These are phyloP conservation scores for Arthrobotrys entomopaga DNA, from an alignment of 2,329 filamentous ascomycete species.

Conservation along the genomic window DNA sequence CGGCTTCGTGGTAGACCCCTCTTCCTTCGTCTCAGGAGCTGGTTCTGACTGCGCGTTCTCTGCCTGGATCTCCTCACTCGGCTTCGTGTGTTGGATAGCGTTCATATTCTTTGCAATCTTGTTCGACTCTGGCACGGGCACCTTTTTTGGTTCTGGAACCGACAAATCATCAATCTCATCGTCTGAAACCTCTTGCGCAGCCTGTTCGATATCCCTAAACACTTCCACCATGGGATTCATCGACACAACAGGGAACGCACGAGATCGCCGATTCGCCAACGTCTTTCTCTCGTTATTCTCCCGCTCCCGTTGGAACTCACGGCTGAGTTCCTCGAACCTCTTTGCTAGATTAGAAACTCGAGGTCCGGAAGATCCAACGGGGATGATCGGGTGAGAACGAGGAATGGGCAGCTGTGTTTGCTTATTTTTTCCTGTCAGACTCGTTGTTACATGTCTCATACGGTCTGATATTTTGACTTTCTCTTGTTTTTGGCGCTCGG, in stretches of 20 bases:
- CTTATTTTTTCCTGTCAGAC: conserved; percentile 52
- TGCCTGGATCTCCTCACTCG: conserved; percentile 28
- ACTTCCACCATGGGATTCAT: conserved; percentile 97
- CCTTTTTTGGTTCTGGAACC: conserved; percentile 56
- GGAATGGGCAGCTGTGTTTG: conserved; percentile 42
- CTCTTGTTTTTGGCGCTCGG: conserved; percentile 44
- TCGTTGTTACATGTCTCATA: conserved; percentile 53
- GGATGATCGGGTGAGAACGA: conserved; percentile 20
- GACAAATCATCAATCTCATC: conserved; percentile 51
- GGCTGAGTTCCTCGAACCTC: conserved; percentile 95
- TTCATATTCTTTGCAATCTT: conserved; percentile 57
- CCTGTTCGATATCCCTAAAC: conserved; percentile 91
- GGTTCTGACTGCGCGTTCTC: conserved; percentile 10
- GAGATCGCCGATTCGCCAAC: conserved; percentile 79
- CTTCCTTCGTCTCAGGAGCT: conserved; percentile 21
- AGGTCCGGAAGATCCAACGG: conserved; percentile 72
- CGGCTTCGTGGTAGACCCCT: conserved; percentile 1
- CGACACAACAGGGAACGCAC: conserved; percentile 86
- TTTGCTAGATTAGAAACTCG: conserved; percentile 91
- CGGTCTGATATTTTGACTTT: conserved; percentile 55
- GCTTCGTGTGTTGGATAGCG: conserved; percentile 49
- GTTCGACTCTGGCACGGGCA: conserved; percentile 56
- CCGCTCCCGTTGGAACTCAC: conserved; percentile 95
- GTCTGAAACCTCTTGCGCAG: conserved; percentile 76
- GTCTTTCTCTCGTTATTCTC: conserved; percentile 80